These are phyloP conservation scores for Vigna unguiculata DNA, from an alignment of 306 rosid genomes.

Conservation along the genomic window DNA sequence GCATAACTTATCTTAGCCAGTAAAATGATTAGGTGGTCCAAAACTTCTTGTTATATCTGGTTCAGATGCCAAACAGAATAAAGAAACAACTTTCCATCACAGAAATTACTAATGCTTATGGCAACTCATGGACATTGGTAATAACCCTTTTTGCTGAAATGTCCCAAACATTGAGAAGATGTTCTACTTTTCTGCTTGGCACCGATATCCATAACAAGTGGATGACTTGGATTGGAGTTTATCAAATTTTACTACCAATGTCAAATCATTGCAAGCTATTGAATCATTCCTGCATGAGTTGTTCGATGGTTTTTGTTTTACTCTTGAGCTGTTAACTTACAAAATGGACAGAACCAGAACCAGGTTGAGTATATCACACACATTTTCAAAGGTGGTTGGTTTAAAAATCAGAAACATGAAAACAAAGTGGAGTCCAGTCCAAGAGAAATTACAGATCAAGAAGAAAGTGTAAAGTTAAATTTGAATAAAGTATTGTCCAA, in stretches of 20 bases:
- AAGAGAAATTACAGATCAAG: slow-evolving; percentile 19
- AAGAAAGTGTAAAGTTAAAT: slow-evolving; percentile 2
- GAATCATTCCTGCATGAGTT: slow-evolving; percentile 22
- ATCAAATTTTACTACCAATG: neutral
- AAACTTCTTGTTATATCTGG: neutral
- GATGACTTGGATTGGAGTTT: neutral
- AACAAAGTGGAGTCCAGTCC: slow-evolving; percentile 46
- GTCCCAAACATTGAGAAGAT: neutral
- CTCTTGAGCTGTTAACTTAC: slow-evolving; percentile 44
- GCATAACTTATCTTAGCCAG: slow-evolving; percentile 37
- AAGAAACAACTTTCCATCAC: slow-evolving; percentile 5
- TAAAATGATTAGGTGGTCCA: slow-evolving; percentile 39
- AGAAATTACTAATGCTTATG: neutral
- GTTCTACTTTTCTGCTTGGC: neutral
- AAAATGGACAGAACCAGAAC: slow-evolving; percentile 29
- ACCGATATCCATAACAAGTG: neutral
- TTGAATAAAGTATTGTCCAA: slow-evolving; percentile 5
- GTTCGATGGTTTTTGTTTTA: slow-evolving; percentile 2
- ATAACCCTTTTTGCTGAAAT: neutral
- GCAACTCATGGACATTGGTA: neutral
- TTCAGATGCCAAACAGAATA: neutral
- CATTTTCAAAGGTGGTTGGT: slow-evolving; percentile 14
- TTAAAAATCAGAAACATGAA: slow-evolving; percentile 11
- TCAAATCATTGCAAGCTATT: slow-evolving; percentile 1
- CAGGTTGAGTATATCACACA: slow-evolving; percentile 42